These are phyloP conservation scores for Crotalaria pallida DNA, from an alignment of 306 rosid genomes.

Conservation along the genomic window DNA sequence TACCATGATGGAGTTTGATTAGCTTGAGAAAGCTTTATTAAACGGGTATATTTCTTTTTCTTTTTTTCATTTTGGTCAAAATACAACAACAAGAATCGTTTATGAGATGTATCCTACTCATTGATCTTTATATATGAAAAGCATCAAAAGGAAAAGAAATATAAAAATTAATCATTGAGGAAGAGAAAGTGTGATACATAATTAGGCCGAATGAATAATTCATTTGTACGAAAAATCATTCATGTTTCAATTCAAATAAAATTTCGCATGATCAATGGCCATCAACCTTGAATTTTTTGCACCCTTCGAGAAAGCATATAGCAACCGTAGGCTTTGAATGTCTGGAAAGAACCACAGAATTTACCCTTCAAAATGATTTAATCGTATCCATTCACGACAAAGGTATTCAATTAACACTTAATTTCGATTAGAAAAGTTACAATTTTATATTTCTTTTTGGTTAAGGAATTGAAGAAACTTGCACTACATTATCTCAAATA, in stretches of 20 bases:
- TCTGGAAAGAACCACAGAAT: not conserved
- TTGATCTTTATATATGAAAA: not conserved
- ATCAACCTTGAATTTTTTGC: not conserved
- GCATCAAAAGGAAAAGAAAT: not conserved
- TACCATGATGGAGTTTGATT: not conserved
- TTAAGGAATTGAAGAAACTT: not conserved
- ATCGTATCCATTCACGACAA: too few relatives aligned
- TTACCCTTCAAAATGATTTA: not conserved
- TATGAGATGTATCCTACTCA: not conserved
- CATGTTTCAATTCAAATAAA: not conserved
- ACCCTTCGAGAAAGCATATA: not conserved
- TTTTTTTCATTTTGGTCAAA: not conserved
- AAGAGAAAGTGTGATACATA: constrained; percentile 7
- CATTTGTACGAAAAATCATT: not conserved
- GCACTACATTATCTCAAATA: not conserved
- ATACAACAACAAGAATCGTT: not conserved
- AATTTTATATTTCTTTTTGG: not conserved
- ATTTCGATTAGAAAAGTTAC: not conserved
- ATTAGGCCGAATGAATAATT: constrained; percentile 7
- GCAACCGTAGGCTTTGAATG: constrained; percentile 1
- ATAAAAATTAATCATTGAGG: not conserved
- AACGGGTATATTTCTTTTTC: not conserved
- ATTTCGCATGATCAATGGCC: not conserved
- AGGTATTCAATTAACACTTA: not conserved
- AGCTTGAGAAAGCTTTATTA: not conserved